Conservation (phyloP, 306 rosid genomes). For the Geum urbanum region DNA sequence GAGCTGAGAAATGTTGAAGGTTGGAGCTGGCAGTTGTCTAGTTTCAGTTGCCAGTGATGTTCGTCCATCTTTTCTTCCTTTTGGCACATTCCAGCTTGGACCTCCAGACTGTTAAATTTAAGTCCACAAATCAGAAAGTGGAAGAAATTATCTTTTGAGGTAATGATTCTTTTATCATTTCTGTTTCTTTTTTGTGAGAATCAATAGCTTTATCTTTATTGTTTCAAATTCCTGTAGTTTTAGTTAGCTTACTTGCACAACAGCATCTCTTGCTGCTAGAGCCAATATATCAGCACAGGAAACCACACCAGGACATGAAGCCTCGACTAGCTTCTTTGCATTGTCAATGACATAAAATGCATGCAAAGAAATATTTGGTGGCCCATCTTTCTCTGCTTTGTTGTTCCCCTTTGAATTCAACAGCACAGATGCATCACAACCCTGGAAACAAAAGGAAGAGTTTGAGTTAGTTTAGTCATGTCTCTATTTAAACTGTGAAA, state of each 20-base stretch:
- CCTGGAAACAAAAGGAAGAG: slow-evolving; percentile 21
- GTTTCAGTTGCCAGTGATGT: slow-evolving; percentile 74
- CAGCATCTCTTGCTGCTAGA: slow-evolving; percentile 53
- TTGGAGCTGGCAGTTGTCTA: slow-evolving; percentile 61
- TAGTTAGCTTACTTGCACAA: slow-evolving; percentile 32
- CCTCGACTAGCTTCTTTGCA: slow-evolving; percentile 48
- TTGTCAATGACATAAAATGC: slow-evolving; percentile 46
- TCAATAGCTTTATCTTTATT: not conserved
- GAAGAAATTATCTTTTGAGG: not conserved
- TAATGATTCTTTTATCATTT: not conserved
- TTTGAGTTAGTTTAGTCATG: not conserved
- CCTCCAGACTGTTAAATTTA: slow-evolving; percentile 67
- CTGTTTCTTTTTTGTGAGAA: not conserved
- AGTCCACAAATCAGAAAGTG: slow-evolving; percentile 7
- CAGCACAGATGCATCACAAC: slow-evolving; percentile 54
- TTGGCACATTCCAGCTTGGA: slow-evolving; percentile 67
- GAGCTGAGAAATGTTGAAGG: slow-evolving; percentile 61
- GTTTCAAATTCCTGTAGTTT: not conserved
- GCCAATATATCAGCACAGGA: slow-evolving; percentile 56
- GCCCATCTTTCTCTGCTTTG: slow-evolving; percentile 55
- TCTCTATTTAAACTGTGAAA: not conserved
- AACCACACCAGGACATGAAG: slow-evolving; percentile 51
- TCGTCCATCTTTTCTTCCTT: slow-evolving; percentile 67
- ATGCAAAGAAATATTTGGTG: slow-evolving; percentile 48
- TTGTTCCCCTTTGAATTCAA: slow-evolving; percentile 38